Conservation (phyloP, 148 eudicot genomes). For the Heliosperma pusillum region DNA sequence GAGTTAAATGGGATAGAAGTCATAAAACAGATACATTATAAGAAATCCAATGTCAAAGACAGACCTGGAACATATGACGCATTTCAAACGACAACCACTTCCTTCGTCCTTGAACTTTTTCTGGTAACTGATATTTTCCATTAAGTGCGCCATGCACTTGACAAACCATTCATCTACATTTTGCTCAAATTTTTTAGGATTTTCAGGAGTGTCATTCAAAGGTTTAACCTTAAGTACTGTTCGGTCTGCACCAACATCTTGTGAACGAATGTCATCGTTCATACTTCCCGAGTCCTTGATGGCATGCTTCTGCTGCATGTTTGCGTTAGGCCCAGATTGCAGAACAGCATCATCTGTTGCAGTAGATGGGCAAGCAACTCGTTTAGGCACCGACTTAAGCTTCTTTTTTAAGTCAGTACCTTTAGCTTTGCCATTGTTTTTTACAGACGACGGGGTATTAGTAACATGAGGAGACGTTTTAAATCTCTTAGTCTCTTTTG, state of each 20-base stretch:
- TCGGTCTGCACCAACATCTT: constrained; percentile 24
- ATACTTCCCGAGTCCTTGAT: constrained; percentile 20
- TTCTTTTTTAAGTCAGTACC: constrained; percentile 18
- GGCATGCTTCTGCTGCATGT: constrained; percentile 12
- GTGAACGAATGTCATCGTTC: constrained; percentile 26
- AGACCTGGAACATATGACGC: constrained; percentile 66
- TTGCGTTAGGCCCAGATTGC: constrained; percentile 10
- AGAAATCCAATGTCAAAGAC: constrained; percentile 27
- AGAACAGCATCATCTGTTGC: constrained; percentile 1
- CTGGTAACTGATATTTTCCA: constrained; percentile 36
- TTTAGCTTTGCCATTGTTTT: constrained; percentile 7
- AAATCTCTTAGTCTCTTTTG: not conserved
- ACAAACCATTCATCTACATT: constrained; percentile 40
- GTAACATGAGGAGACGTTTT: not conserved
- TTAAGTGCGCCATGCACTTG: constrained; percentile 40
- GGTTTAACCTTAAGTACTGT: constrained; percentile 28
- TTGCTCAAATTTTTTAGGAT: constrained; percentile 50
- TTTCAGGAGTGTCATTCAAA: constrained; percentile 48
- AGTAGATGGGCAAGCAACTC: constrained; percentile 3
- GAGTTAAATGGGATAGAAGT: no score
- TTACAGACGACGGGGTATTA: not conserved
- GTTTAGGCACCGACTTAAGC: constrained; percentile 29
- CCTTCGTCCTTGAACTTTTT: constrained; percentile 45
- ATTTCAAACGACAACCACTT: constrained; percentile 47
- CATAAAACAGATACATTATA: not conserved